phyloP scores from a whole-genome alignment of 2,329 filamentous ascomycete species.

The Xylariaceae sp. region DNA sequence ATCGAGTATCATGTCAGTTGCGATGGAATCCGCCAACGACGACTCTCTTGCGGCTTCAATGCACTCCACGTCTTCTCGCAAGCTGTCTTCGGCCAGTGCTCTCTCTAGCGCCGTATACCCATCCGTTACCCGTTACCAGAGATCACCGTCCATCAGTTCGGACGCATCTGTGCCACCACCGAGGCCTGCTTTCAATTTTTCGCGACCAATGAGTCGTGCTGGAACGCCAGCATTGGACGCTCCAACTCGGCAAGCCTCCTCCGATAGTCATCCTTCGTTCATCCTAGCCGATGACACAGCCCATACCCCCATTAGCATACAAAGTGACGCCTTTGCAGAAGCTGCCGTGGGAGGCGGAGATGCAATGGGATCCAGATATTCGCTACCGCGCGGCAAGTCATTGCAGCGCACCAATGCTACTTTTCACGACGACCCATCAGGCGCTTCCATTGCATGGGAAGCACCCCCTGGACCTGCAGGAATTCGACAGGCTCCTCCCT shows the following conservation, averaged over 20 bases:
- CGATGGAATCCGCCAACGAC: constrained; percentile 64
- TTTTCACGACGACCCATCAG: constrained; percentile 48
- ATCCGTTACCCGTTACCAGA: constrained; percentile 57
- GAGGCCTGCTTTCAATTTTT: constrained; percentile 86
- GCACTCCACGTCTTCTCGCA: constrained; percentile 65
- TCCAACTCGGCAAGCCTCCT: constrained; percentile 58
- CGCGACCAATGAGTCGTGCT: constrained; percentile 75
- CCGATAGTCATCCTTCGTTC: constrained; percentile 62
- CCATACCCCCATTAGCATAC: constrained; percentile 67
- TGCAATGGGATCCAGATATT: constrained; percentile 66
- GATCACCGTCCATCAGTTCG: constrained; percentile 81
- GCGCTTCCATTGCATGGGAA: constrained; percentile 61
- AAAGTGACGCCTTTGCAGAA: constrained; percentile 62
- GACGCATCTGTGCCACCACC: constrained; percentile 66
- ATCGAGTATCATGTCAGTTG: constrained; percentile 58
- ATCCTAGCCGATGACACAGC: constrained; percentile 58
- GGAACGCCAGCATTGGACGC: constrained; percentile 55
- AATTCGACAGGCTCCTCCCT: constrained; percentile 50
- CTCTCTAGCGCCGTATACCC: constrained; percentile 40
- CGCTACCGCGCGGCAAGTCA: constrained; percentile 74
- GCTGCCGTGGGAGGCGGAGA: constrained; percentile 39
- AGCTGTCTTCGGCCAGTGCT: constrained; percentile 65
- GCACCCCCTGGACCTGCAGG: constrained; percentile 41
- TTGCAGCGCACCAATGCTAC: constrained; percentile 63
- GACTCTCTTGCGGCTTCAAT: constrained; percentile 55